A percentile compares a stretch with the other conserved stretches of the same genome.
Evolutionary conservation across 192 early-diverging fungal genomes (phyloP).

Genomic region (Umbelopsis ramanniana): DNA sequence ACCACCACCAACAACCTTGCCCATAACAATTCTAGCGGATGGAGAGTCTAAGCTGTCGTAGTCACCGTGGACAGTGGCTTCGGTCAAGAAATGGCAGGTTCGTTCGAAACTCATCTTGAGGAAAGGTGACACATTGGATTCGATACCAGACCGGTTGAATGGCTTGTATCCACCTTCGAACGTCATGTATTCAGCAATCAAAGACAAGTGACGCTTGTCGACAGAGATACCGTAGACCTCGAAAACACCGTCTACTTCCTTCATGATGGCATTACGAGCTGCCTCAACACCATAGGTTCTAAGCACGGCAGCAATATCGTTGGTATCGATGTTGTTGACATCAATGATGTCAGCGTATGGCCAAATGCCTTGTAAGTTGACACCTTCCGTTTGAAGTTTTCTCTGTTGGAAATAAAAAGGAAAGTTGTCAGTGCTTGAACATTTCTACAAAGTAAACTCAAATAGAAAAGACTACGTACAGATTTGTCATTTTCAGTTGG

Average conservation of each 20-base stretch:
- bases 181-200: constrained; percentile 99
- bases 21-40: constrained; percentile 92
- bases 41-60: constrained; percentile 87
- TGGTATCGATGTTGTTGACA: constrained; percentile 87
- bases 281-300: constrained; percentile 98
- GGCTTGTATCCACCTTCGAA: constrained; percentile 99
- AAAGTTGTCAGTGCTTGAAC: constrained; percentile 9
- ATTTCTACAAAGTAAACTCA: background rate
- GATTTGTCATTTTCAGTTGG: constrained; percentile 80
- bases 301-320: constrained; percentile 95
- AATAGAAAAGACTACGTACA: constrained; percentile 36
- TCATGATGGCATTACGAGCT: constrained; percentile 88
- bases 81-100: constrained; percentile 93
- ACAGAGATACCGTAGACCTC: constrained; percentile 93
- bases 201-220: constrained; percentile 90
- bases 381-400: constrained; percentile 85
- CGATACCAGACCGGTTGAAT: constrained; percentile 95
- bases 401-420: constrained; percentile 36
- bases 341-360: constrained; percentile 75
- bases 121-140: constrained; percentile 91
- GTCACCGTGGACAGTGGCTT: constrained; percentile 89
- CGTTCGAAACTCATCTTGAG: constrained; percentile 99
- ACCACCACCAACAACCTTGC: constrained; percentile 89
- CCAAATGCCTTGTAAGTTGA: constrained; percentile 94
- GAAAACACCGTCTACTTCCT: constrained; percentile 92